Evolutionary conservation across 176 grass and related monocot species (phyloP).

Genomic region (Carex myosuroides): DNA sequence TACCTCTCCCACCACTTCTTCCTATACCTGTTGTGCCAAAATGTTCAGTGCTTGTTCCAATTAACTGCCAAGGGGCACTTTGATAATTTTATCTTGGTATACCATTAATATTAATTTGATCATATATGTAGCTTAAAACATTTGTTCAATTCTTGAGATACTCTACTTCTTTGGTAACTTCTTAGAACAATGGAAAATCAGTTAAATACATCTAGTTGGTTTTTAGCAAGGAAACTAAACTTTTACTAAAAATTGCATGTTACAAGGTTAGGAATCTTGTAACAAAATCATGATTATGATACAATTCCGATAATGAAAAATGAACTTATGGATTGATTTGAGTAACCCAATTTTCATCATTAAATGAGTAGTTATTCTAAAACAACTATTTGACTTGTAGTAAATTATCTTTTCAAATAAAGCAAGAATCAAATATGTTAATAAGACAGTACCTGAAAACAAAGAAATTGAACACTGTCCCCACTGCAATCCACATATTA

Average conservation of each 20-base stretch:
- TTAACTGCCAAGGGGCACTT: not conserved
- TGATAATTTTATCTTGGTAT: not conserved
- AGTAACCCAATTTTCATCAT: not conserved
- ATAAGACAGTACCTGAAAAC: conserved; percentile 33
- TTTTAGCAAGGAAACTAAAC: not conserved
- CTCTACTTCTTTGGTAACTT: not conserved
- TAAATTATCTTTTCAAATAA: not conserved
- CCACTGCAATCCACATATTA: conserved; percentile 55
- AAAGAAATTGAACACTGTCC: conserved; percentile 82
- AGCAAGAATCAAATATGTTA: not conserved
- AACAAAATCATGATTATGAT: not conserved
- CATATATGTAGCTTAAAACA: not conserved
- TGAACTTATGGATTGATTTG: not conserved
- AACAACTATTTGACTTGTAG: not conserved
- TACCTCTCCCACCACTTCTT: conserved; percentile 92
- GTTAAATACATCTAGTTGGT: not conserved
- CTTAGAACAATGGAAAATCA: not conserved
- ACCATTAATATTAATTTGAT: not conserved
- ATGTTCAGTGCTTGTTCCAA: not conserved
- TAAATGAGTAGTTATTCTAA: not conserved
- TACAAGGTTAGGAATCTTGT: not conserved
- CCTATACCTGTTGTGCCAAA: conserved; percentile 15
- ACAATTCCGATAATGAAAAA: not conserved
- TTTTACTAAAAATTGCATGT: not conserved
- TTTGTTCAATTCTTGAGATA: not conserved